Conservation (phyloP, 345 rosid genomes). For the Citrus cavaleriei region DNA sequence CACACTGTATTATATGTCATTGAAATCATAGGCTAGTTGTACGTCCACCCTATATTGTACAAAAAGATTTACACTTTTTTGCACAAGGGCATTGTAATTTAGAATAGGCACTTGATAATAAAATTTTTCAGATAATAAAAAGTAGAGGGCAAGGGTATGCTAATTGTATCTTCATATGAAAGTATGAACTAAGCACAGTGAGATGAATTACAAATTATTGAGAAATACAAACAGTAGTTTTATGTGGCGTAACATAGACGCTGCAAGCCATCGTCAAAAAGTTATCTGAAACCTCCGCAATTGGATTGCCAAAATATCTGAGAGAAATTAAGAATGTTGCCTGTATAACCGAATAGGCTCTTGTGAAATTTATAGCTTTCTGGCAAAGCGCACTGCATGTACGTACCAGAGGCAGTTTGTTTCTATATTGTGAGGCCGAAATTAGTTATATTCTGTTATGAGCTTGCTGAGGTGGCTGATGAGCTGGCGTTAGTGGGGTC, state of each 20-base stretch:
- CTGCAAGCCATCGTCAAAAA: not conserved
- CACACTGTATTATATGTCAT: conserved; percentile 14
- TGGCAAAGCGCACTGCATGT: too few relatives aligned
- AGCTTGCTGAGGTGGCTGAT: too few relatives aligned
- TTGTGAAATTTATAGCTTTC: too few relatives aligned
- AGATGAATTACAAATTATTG: not conserved
- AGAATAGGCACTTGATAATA: too few relatives aligned
- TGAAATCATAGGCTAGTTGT: conserved; percentile 16
- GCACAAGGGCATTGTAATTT: too few relatives aligned
- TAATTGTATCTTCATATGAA: conserved; percentile 36
- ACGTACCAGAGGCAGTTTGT: not conserved
- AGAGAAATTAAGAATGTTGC: not conserved
- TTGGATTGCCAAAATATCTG: not conserved
- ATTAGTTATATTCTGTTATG: too few relatives aligned
- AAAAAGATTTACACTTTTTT: too few relatives aligned
- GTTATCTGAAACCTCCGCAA: not conserved
- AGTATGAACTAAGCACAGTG: not conserved
- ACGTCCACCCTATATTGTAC: too few relatives aligned
- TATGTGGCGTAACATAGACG: not conserved
- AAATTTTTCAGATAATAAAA: conserved; percentile 29
- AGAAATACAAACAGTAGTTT: not conserved
- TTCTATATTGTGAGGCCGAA: too few relatives aligned
- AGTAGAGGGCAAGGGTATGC: conserved; percentile 32
- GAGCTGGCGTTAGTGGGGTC: too few relatives aligned
- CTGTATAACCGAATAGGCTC: not conserved